Conservation (phyloP, 2,329 filamentous ascomycete genomes). For the Penicillium brasilianum region DNA sequence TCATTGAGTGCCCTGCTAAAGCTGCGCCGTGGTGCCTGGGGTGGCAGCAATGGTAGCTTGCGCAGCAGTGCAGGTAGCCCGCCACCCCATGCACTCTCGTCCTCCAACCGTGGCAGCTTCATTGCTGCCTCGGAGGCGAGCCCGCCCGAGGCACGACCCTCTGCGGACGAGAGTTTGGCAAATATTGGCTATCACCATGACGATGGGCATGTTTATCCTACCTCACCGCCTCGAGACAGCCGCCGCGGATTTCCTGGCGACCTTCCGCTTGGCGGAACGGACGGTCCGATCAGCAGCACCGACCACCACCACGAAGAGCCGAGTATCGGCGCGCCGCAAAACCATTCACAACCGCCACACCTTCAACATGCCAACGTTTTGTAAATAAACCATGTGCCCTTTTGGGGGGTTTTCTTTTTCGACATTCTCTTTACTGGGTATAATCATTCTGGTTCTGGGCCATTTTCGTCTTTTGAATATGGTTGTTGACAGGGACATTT, state of each 20-base stretch:
- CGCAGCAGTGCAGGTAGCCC: slow-evolving; percentile 56
- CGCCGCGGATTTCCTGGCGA: slow-evolving; percentile 18
- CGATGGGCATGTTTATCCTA: slow-evolving; percentile 15
- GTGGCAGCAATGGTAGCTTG: slow-evolving; percentile 77
- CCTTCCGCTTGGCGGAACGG: slow-evolving; percentile 24
- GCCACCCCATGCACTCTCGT: slow-evolving; percentile 44
- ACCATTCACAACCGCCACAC: slow-evolving; percentile 6
- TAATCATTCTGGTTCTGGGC: slow-evolving; percentile 15
- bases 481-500: slow-evolving; percentile 10
- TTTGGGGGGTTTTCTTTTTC: background rate
- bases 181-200: slow-evolving; percentile 18
- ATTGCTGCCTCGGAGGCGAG: slow-evolving; percentile 42
- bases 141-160: slow-evolving; percentile 27
- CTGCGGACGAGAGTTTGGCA: slow-evolving; percentile 21
- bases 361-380: slow-evolving; percentile 20
- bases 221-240: slow-evolving; percentile 19
- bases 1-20: slow-evolving; percentile 73
- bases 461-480: slow-evolving; percentile 15
- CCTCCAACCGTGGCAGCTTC: slow-evolving; percentile 44
- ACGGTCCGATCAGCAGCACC: slow-evolving; percentile 17
- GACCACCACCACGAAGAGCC: slow-evolving; percentile 21
- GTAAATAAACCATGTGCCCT: slow-evolving; percentile 6
- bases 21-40: slow-evolving; percentile 76
- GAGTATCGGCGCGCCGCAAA: slow-evolving; percentile 9
- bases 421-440: slow-evolving; percentile 13